Conservation (phyloP, 2,329 filamentous ascomycete genomes). For the Aschersonia sp. region DNA sequence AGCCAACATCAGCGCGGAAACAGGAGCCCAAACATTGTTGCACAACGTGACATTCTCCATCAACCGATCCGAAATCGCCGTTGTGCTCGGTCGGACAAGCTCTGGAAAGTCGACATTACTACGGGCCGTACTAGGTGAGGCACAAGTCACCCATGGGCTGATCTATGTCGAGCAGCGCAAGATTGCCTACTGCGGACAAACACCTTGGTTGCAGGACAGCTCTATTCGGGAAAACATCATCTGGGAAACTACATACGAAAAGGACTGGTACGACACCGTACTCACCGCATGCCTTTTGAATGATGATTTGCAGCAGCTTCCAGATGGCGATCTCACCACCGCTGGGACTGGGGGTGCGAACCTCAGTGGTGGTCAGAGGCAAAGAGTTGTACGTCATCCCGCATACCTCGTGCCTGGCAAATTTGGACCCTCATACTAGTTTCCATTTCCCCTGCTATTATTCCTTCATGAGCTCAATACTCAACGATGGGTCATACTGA, state of each 20-base stretch:
- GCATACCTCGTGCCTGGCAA: too few species aligned
- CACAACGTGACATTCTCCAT: conserved; percentile 1
- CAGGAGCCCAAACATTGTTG: conserved; percentile 17
- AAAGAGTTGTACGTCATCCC: conserved; percentile 14
- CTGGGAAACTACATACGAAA: conserved; percentile 6
- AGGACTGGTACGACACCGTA: conserved; percentile 6
- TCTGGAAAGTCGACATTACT: conserved; percentile 6
- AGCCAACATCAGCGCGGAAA: conserved; percentile 20
- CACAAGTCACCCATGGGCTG: conserved; percentile 2
- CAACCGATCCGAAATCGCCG: neutral
- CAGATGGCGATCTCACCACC: conserved; percentile 14
- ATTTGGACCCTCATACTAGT: neutral
- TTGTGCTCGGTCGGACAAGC: conserved; percentile 12
- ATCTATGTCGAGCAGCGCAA: conserved; percentile 1
- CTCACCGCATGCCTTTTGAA: conserved; percentile 8
- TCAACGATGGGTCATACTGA: neutral
- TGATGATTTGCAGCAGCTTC: conserved; percentile 12
- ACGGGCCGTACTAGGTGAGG: conserved; percentile 5
- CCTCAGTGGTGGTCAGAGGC: conserved; percentile 22
- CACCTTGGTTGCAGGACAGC: conserved; percentile 9
- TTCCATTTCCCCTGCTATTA: neutral
- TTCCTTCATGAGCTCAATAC: neutral
- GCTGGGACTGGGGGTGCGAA: conserved; percentile 20
- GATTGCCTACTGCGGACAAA: neutral
- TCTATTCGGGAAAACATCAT: conserved; percentile 11